phyloP scores from a whole-genome alignment of 108 stramenopile species.

The Aurantiochytrium sp. region DNA sequence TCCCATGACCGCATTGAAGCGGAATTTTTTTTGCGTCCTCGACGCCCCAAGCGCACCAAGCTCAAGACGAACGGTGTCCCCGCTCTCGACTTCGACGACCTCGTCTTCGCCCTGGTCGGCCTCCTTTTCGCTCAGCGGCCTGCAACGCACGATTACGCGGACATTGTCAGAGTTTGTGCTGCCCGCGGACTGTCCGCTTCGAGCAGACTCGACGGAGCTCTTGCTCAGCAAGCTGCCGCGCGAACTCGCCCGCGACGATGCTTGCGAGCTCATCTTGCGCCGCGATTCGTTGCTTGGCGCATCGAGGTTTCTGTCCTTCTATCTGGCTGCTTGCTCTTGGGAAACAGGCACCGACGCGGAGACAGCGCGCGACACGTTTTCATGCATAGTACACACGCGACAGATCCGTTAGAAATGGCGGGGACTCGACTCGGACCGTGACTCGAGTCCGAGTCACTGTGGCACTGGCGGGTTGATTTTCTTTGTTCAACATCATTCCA shows the following conservation, averaged over 20 bases:
- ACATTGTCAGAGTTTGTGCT: neutral
- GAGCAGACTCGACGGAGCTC: neutral
- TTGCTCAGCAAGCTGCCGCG: neutral
- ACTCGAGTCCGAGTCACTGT: too few relatives aligned
- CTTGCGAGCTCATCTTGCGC: neutral
- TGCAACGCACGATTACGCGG: neutral
- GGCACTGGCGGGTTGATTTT: too few relatives aligned
- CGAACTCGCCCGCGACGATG: neutral
- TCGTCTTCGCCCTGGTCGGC: neutral
- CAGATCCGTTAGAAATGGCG: too few relatives aligned
- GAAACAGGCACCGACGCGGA: too few relatives aligned
- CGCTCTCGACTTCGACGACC: neutral
- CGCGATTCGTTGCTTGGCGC: neutral
- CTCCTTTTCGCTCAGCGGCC: neutral
- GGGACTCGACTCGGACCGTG: too few relatives aligned
- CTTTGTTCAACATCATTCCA: too few relatives aligned
- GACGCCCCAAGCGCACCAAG: neutral
- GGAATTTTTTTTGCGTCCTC: neutral
- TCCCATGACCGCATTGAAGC: neutral
- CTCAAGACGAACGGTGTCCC: neutral
- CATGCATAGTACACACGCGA: too few relatives aligned
- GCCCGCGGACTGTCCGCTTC: neutral
- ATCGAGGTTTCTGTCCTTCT: too few relatives aligned
- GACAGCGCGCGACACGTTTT: too few relatives aligned
- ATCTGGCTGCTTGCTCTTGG: too few relatives aligned